Conservation (phyloP, 2,329 filamentous ascomycete species). For the Diplodia seriata region DNA sequence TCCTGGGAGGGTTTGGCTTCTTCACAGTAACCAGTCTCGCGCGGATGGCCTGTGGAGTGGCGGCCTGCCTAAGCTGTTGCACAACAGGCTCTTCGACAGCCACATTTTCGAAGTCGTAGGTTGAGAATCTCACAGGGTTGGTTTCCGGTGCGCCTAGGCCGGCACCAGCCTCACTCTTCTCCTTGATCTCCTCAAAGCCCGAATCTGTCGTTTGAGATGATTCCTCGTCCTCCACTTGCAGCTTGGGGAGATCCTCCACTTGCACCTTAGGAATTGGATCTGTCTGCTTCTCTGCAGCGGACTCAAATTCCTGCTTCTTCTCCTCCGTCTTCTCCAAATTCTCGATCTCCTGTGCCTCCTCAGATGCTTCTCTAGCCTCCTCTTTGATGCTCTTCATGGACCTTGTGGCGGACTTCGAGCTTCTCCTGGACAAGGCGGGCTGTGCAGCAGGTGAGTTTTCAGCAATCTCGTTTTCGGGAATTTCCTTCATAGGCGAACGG, state of each 20-base stretch:
- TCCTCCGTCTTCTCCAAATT: slow-evolving; percentile 5
- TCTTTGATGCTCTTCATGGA: slow-evolving; percentile 17
- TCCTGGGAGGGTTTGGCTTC: slow-evolving; percentile 77
- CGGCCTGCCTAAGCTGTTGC: slow-evolving; percentile 69
- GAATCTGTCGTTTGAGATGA: not conserved
- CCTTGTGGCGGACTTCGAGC: slow-evolving; percentile 4
- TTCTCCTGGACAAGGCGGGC: not conserved
- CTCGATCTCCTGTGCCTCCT: not conserved
- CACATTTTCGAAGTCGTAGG: slow-evolving; percentile 49
- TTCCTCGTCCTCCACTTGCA: not conserved
- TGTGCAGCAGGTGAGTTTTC: slow-evolving; percentile 29
- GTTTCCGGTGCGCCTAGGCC: not conserved
- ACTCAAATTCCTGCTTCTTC: not conserved
- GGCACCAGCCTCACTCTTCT: not conserved
- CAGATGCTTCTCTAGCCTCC: slow-evolving; percentile 33
- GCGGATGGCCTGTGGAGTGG: slow-evolving; percentile 72
- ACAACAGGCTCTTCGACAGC: slow-evolving; percentile 69
- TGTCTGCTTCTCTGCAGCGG: not conserved
- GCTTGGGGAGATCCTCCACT: not conserved
- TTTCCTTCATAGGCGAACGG: slow-evolving; percentile 44
- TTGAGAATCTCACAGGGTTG: slow-evolving; percentile 12
- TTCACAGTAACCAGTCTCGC: slow-evolving; percentile 85
- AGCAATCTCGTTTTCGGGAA: slow-evolving; percentile 44
- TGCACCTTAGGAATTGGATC: not conserved
- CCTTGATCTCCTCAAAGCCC: not conserved